These are phyloP conservation scores for Fusarium sp. DNA, from an alignment of 2,329 filamentous ascomycete species.

Conservation along the genomic window DNA sequence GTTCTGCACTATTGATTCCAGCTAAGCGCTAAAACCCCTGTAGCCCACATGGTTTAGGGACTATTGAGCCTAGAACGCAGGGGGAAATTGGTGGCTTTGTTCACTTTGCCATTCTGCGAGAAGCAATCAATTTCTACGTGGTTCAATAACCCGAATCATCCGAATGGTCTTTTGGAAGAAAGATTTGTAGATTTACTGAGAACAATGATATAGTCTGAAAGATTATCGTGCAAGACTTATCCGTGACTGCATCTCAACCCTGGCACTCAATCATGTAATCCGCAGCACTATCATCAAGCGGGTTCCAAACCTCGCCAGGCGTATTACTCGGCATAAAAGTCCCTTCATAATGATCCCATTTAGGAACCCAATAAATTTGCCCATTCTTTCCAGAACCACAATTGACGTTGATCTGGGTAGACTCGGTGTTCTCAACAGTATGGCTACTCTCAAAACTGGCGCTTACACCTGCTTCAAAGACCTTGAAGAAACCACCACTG, in stretches of 20 bases:
- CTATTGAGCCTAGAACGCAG: not conserved
- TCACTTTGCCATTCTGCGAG: not conserved
- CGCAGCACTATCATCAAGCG: not conserved
- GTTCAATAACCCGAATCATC: not conserved
- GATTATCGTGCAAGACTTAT: not conserved
- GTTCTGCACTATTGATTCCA: not conserved
- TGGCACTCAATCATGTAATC: not conserved
- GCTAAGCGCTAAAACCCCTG: not conserved
- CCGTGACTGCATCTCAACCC: not conserved
- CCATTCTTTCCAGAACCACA: not conserved
- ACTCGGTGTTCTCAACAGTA: not conserved
- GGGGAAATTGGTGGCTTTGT: not conserved
- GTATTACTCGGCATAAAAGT: not conserved
- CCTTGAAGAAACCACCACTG: not conserved
- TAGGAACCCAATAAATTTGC: not conserved
- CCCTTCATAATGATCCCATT: not conserved
- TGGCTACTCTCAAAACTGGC: not conserved
- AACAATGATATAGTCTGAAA: not conserved
- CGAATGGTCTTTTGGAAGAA: not conserved
- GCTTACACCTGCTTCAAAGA: not conserved
- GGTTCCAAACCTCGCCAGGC: not conserved
- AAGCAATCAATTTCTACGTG: not conserved
- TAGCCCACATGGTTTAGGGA: not conserved
- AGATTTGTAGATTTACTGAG: not conserved
- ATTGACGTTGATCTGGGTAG: not conserved